Evolutionary conservation across 768 basidiomycete genomes (phyloP).

Genomic region (Termitomyces sp.): DNA sequence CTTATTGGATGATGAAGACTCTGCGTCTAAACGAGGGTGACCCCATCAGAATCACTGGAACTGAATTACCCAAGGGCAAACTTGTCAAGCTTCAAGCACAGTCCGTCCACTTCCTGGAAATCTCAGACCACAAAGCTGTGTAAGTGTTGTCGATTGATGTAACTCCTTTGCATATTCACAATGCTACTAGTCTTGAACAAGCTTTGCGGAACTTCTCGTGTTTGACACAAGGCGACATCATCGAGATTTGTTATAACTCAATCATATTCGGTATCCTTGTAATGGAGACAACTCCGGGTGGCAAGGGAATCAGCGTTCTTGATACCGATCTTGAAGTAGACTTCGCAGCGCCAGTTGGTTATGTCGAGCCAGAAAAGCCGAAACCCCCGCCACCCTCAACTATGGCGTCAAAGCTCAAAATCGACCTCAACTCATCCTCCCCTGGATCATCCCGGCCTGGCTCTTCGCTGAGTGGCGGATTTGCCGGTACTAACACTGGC

Average conservation of each 20-base stretch:
- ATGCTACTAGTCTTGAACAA: slow-evolving; percentile 72
- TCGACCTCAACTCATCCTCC: slow-evolving; percentile 82
- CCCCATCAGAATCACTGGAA: slow-evolving; percentile 86
- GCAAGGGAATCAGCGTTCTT: slow-evolving; percentile 81
- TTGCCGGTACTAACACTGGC: slow-evolving; percentile 46
- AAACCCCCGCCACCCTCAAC: slow-evolving; percentile 78
- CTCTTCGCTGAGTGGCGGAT: slow-evolving; percentile 66
- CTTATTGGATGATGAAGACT: slow-evolving; percentile 99
- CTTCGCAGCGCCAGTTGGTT: slow-evolving; percentile 89
- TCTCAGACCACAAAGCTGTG: slow-evolving; percentile 98
- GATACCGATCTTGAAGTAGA: slow-evolving; percentile 99
- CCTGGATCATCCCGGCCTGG: slow-evolving; percentile 82
- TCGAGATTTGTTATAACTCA: slow-evolving; percentile 96
- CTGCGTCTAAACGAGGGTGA: slow-evolving; percentile 91
- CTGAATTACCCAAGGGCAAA: slow-evolving; percentile 87
- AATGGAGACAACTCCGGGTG: slow-evolving; percentile 88
- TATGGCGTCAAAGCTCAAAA: slow-evolving; percentile 96
- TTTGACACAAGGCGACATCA: slow-evolving; percentile 92
- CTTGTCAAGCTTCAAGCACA: slow-evolving; percentile 97
- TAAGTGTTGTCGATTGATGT: slow-evolving; percentile 36
- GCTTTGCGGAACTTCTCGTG: slow-evolving; percentile 90
- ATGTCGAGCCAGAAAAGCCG: slow-evolving; percentile 88
- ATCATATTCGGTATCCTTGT: slow-evolving; percentile 94
- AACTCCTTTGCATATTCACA: not conserved
- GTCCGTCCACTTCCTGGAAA: slow-evolving; percentile 89